A percentile compares a stretch with the other conserved stretches of the same genome.
phyloP scores from a whole-genome alignment of 345 rosid species.

The Euphorbia peplus region DNA sequence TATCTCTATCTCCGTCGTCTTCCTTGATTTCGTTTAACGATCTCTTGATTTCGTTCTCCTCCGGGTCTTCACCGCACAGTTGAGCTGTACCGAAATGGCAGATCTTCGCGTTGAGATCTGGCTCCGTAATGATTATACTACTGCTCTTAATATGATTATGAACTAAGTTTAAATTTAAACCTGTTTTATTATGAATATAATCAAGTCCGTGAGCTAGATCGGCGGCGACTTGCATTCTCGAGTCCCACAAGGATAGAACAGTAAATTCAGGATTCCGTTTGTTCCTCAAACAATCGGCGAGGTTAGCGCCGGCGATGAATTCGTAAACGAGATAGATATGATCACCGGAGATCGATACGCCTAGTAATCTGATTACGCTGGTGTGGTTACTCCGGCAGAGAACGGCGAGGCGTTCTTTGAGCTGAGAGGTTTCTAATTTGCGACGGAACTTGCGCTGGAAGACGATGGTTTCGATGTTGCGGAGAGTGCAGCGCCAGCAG shows the following conservation, averaged over 20 bases:
- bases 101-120: slow-evolving; percentile 57
- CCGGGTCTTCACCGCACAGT: slow-evolving; percentile 66
- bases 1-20: slow-evolving; percentile 10
- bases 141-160: slow-evolving; percentile 78
- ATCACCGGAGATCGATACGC: slow-evolving; percentile 67
- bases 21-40: slow-evolving; percentile 25
- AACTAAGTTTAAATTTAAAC: slow-evolving; percentile 54
- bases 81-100: slow-evolving; percentile 86
- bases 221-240: slow-evolving; percentile 78
- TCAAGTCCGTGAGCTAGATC: slow-evolving; percentile 85
- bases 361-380: slow-evolving; percentile 63
- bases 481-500: slow-evolving; percentile 71
- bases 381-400: slow-evolving; percentile 72
- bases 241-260: slow-evolving; percentile 64
- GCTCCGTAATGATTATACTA: slow-evolving; percentile 63
- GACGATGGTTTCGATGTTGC: slow-evolving; percentile 57
- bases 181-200: slow-evolving; percentile 76
- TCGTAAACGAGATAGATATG: slow-evolving; percentile 74
- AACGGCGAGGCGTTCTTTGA: slow-evolving; percentile 48
- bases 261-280: slow-evolving; percentile 61
- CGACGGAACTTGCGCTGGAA: slow-evolving; percentile 75
- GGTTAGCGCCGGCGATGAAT: slow-evolving; percentile 54
- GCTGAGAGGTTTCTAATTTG: slow-evolving; percentile 34
- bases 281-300: slow-evolving; percentile 67
- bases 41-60: background rate